These are phyloP conservation scores for Mrakia hoshinonis DNA, from an alignment of 768 basidiomycete species.

Conservation along the genomic window DNA sequence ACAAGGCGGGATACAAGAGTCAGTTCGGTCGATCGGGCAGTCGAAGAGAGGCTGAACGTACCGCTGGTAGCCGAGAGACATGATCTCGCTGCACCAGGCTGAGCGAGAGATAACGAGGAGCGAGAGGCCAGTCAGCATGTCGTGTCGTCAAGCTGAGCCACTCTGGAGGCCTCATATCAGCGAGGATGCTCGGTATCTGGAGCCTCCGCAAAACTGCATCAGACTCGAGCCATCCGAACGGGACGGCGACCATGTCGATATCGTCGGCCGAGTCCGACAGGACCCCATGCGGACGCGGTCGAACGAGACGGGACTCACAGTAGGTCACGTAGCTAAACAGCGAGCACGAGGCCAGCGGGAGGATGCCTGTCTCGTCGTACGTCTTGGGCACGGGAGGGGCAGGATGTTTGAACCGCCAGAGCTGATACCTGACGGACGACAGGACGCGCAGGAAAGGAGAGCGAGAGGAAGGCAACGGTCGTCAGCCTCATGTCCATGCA, in stretches of 20 bases:
- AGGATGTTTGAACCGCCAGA: slow-evolving; percentile 17
- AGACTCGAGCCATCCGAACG: too few relatives aligned
- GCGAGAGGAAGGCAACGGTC: background rate
- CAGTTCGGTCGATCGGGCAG: too few relatives aligned
- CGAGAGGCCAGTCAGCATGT: background rate
- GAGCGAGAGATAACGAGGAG: background rate
- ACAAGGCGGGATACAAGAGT: too few relatives aligned
- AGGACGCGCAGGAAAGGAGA: background rate
- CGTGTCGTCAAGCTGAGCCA: too few relatives aligned
- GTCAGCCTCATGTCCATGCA: background rate
- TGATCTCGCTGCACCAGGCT: slow-evolving; percentile 25
- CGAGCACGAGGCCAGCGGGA: slow-evolving; percentile 20
- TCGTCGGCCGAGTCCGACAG: background rate
- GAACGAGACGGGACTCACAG: background rate
- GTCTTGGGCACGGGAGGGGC: slow-evolving; percentile 15
- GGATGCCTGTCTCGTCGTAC: background rate
- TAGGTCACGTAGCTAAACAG: slow-evolving; percentile 21
- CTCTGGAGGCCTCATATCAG: too few relatives aligned
- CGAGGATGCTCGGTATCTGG: too few relatives aligned
- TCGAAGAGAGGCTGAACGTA: too few relatives aligned
- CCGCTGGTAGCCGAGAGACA: slow-evolving; percentile 55
- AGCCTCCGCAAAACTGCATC: too few relatives aligned
- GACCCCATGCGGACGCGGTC: background rate
- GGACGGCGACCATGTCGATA: background rate
- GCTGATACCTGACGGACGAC: slow-evolving; percentile 7